Evolutionary conservation across 2,329 filamentous ascomycete species (phyloP).

Genomic region (Calonectria pseudoreteaudii): DNA sequence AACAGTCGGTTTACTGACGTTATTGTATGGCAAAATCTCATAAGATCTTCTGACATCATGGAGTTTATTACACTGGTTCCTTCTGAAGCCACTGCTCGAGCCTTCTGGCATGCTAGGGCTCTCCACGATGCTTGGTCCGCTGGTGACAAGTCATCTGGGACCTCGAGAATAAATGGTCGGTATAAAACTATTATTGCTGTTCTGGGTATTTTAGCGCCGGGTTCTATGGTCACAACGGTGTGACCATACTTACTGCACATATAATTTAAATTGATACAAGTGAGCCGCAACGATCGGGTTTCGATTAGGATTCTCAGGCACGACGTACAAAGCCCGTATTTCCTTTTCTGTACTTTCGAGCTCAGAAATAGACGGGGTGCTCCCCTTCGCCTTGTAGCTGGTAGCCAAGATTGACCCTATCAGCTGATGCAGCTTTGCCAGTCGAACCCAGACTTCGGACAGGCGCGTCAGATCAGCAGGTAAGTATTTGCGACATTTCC

Average conservation of each 20-base stretch:
- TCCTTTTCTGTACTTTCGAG: slow-evolving; percentile 8
- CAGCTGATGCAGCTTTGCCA: not conserved
- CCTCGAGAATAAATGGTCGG: slow-evolving; percentile 5
- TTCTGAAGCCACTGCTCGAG: slow-evolving; percentile 12
- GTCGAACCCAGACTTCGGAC: not conserved
- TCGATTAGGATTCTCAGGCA: not conserved
- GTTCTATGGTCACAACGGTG: too few relatives aligned
- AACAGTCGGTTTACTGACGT: not conserved
- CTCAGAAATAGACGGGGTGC: not conserved
- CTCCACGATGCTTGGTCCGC: not conserved
- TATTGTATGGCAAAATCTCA: slow-evolving; percentile 9
- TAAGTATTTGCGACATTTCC: not conserved
- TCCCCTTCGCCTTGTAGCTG: slow-evolving; percentile 3
- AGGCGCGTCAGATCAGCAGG: slow-evolving; percentile 3
- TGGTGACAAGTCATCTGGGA: not conserved
- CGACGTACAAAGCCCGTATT: not conserved
- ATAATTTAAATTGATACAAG: slow-evolving; percentile 18
- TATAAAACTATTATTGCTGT: slow-evolving; percentile 15
- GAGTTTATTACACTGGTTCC: slow-evolving; percentile 14
- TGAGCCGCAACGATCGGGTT: slow-evolving; percentile 5
- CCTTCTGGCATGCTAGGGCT: slow-evolving; percentile 1
- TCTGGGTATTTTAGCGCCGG: not conserved
- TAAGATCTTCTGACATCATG: slow-evolving; percentile 15
- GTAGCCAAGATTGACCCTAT: slow-evolving; percentile 6
- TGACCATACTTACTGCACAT: not conserved